Conservation (phyloP, 208 protist genomes). For the Trypanosoma caninum region DNA sequence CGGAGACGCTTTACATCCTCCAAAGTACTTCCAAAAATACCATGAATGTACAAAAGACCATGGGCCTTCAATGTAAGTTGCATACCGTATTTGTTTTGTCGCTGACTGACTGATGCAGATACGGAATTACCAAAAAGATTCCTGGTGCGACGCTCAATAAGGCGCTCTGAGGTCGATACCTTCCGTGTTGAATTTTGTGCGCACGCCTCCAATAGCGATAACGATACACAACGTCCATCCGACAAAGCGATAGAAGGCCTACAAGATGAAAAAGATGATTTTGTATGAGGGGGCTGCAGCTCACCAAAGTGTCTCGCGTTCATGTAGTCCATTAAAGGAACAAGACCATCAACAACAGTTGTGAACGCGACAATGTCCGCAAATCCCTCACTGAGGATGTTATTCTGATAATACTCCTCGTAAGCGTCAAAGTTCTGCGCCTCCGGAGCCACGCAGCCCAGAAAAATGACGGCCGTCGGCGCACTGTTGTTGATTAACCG, state of each 20-base stretch:
- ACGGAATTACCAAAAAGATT: conserved; percentile 58
- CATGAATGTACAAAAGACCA: conserved; percentile 64
- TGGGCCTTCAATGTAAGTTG: conserved; percentile 48
- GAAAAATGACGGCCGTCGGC: conserved; percentile 33
- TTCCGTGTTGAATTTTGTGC: too few species aligned
- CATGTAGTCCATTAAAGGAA: conserved; percentile 69
- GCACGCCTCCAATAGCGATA: too few species aligned
- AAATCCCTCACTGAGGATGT: conserved; percentile 48
- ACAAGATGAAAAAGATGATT: neutral
- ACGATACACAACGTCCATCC: too few species aligned
- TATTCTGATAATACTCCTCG: conserved; percentile 50
- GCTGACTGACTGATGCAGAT: conserved; percentile 40
- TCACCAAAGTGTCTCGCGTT: conserved; percentile 27
- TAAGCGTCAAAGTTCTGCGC: conserved; percentile 17
- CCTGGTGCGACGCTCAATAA: conserved; percentile 5
- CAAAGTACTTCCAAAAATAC: conserved; percentile 27
- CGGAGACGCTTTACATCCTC: conserved; percentile 31
- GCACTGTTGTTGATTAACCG: conserved; percentile 21
- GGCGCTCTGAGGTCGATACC: too few species aligned
- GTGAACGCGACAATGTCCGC: conserved; percentile 59
- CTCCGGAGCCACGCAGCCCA: conserved; percentile 1
- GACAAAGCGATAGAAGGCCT: neutral
- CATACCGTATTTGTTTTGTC: conserved; percentile 67
- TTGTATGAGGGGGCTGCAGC: neutral
- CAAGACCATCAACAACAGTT: conserved; percentile 43